These are phyloP conservation scores for Boletus insuetus DNA, from an alignment of 768 basidiomycete species.

Conservation along the genomic window DNA sequence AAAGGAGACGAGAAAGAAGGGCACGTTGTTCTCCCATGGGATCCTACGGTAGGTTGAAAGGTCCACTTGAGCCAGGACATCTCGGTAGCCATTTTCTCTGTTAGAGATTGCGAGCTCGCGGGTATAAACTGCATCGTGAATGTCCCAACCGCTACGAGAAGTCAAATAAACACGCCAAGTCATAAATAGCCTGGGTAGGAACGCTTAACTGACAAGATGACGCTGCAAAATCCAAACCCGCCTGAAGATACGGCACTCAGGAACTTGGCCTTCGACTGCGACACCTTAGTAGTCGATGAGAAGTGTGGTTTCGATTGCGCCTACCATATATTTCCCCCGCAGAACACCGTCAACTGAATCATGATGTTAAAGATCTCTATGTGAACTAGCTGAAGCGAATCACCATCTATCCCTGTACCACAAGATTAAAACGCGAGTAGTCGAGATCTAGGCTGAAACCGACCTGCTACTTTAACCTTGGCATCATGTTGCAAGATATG, in stretches of 20 bases:
- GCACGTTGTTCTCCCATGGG: slow-evolving; percentile 87
- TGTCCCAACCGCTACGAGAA: slow-evolving; percentile 75
- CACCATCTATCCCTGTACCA: slow-evolving; percentile 65
- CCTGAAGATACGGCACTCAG: slow-evolving; percentile 72
- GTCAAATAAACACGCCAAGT: slow-evolving; percentile 4
- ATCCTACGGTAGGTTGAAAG: slow-evolving; percentile 84
- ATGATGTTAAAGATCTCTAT: slow-evolving; percentile 5
- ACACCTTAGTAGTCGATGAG: slow-evolving; percentile 7
- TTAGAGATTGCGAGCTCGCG: slow-evolving; percentile 90
- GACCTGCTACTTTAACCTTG: slow-evolving; percentile 94
- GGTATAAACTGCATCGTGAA: slow-evolving; percentile 84
- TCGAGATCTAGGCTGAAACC: slow-evolving; percentile 22
- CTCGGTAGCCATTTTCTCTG: slow-evolving; percentile 87
- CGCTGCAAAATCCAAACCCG: slow-evolving; percentile 92
- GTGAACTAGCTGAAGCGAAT: slow-evolving; percentile 14
- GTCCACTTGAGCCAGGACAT: slow-evolving; percentile 84
- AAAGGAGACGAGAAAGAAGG: slow-evolving; percentile 93
- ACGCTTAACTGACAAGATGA: slow-evolving; percentile 70
- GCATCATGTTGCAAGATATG: slow-evolving; percentile 54
- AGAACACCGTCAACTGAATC: slow-evolving; percentile 84
- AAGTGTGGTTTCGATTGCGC: slow-evolving; percentile 7
- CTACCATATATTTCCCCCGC: slow-evolving; percentile 91
- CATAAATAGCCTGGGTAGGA: not conserved
- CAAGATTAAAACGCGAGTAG: not conserved
- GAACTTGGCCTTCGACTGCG: slow-evolving; percentile 89